A percentile compares a stretch with the other conserved stretches of the same genome.
Conservation (phyloP, 2,329 filamentous ascomycete genomes). For the Clarireedia paspali region DNA sequence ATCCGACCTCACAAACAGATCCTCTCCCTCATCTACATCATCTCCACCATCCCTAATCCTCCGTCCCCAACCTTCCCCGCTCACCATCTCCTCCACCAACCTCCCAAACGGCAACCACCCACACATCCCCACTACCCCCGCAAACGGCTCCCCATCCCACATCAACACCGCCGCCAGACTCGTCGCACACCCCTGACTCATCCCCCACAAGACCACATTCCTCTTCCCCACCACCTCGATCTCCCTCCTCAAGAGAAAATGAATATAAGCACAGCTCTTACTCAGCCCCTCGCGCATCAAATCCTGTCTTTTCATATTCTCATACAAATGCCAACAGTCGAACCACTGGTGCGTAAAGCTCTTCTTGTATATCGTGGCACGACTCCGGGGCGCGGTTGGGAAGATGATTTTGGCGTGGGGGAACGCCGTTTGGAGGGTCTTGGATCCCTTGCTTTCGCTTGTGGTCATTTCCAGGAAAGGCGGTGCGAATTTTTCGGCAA, state of each 20-base stretch:
- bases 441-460: constrained; percentile 5
- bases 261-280: constrained; percentile 35
- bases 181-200: constrained; percentile 48
- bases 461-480: constrained; percentile 30
- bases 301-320: constrained; percentile 17
- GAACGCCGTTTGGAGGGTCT: constrained; percentile 29
- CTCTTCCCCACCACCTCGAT: constrained; percentile 30
- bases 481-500: constrained; percentile 33
- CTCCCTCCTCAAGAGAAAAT: constrained; percentile 33
- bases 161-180: constrained; percentile 36
- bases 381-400: constrained; percentile 37
- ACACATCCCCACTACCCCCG: constrained; percentile 33
- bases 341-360: constrained; percentile 40
- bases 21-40: not conserved
- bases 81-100: constrained; percentile 21
- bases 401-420: constrained; percentile 43
- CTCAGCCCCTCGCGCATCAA: constrained; percentile 35
- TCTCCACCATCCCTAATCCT: not conserved
- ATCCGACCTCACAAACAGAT: not conserved
- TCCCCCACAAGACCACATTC: constrained; percentile 40
- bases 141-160: constrained; percentile 35
- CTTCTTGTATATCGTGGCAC: constrained; percentile 34
- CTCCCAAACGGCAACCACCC: constrained; percentile 38
- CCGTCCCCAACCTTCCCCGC: not conserved
- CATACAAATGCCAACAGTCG: constrained; percentile 34